Percentiles rank a stretch among this genome's conserved stretches.
Evolutionary conservation across 257 asterid species (phyloP).

Genomic region (Nicotiana knightiana): DNA sequence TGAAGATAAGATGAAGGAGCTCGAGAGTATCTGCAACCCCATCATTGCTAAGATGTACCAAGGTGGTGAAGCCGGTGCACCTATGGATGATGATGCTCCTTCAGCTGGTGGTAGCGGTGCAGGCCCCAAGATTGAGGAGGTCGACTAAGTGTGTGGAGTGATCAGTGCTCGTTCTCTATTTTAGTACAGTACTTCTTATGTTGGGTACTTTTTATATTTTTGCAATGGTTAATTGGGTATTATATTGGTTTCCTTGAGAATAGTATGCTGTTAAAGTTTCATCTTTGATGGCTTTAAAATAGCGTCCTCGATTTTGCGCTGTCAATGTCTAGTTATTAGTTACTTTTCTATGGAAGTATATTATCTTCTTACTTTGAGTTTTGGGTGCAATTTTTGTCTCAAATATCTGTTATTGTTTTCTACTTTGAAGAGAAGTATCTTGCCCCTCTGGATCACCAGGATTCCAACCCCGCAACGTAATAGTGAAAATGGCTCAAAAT

Average conservation of each 20-base stretch:
- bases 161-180: neutral
- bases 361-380: no score
- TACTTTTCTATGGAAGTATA: no score
- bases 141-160: conserved; percentile 17
- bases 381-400: no score
- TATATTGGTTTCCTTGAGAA: neutral
- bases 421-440: no score
- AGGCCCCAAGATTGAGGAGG: conserved; percentile 42
- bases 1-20: conserved; percentile 37
- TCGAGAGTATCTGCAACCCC: conserved; percentile 17
- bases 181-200: neutral
- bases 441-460: no score
- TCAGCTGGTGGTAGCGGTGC: conserved; percentile 23
- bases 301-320: neutral
- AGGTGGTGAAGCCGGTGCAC: conserved; percentile 16
- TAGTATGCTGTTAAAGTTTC: neutral
- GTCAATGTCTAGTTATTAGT: neutral
- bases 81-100: conserved; percentile 23
- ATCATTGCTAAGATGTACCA: conserved; percentile 17
- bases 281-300: neutral
- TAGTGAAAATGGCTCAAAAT: no score
- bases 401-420: no score
- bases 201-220: neutral
- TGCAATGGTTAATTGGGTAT: neutral
- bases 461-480: no score